phyloP scores from a whole-genome alignment of 768 basidiomycete genomes.

The Podaxis rugospora region DNA sequence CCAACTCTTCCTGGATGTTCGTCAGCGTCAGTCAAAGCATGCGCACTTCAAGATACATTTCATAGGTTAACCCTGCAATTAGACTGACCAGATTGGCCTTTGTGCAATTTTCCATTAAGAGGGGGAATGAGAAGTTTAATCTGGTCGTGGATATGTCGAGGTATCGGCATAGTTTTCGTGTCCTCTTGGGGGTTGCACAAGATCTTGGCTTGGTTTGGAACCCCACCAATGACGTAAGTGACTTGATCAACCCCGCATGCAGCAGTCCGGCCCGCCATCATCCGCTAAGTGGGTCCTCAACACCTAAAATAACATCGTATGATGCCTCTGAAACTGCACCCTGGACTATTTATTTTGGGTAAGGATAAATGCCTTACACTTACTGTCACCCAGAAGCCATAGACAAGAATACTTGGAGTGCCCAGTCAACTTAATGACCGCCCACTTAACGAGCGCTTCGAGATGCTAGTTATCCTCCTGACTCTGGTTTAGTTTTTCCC shows the following conservation, averaged over 20 bases:
- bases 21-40: background rate
- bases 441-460: background rate
- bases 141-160: conserved; percentile 60
- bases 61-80: background rate
- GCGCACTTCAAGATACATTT: background rate
- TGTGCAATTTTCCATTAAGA: conserved; percentile 82
- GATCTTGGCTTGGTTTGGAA: background rate
- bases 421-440: too few species aligned
- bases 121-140: conserved; percentile 87
- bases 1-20: conserved; percentile 75
- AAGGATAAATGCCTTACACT: too few species aligned
- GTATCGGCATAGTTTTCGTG: conserved; percentile 48
- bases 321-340: too few species aligned
- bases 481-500: background rate
- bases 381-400: too few species aligned
- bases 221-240: background rate
- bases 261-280: too few species aligned
- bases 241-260: background rate
- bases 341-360: too few species aligned
- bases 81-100: conserved; percentile 83
- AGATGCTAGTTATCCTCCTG: background rate
- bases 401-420: too few species aligned
- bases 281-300: too few species aligned
- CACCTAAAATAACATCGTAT: too few species aligned
- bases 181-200: background rate